Conservation (phyloP, 2,329 filamentous ascomycete species). For the Ilyonectria robusta region DNA sequence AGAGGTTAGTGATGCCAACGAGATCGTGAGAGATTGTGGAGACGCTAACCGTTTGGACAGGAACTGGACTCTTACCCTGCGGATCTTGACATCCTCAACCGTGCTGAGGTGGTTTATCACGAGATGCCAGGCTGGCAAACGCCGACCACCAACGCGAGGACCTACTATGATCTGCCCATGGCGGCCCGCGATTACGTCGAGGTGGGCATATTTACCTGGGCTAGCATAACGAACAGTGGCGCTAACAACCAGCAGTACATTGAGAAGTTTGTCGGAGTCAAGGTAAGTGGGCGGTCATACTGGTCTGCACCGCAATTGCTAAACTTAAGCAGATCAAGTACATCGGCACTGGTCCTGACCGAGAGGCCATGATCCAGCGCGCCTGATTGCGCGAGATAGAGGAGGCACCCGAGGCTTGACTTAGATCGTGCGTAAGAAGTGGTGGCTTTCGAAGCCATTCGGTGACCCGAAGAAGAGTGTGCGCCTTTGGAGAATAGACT, state of each 20-base stretch:
- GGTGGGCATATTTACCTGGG: constrained; percentile 45
- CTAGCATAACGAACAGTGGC: constrained; percentile 29
- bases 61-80: constrained; percentile 71
- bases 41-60: constrained; percentile 48
- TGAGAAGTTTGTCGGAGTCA: constrained; percentile 75
- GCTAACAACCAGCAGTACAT: constrained; percentile 62
- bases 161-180: constrained; percentile 73
- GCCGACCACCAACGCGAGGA: constrained; percentile 71
- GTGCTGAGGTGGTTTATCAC: constrained; percentile 76
- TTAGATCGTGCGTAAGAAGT: constrained; percentile 29
- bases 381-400: constrained; percentile 32
- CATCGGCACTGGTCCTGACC: constrained; percentile 76
- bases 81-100: constrained; percentile 70
- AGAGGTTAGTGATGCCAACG: constrained; percentile 39
- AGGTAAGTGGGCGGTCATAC: constrained; percentile 49
- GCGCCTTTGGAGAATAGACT: constrained; percentile 32
- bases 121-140: constrained; percentile 79
- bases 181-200: constrained; percentile 76
- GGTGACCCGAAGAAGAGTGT: constrained; percentile 26
- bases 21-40: constrained; percentile 32
- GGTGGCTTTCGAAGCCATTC: constrained; percentile 31
- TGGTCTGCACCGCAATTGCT: constrained; percentile 32
- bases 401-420: constrained; percentile 26
- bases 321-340: constrained; percentile 63
- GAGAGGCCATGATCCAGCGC: constrained; percentile 73